These are phyloP conservation scores for Vitis amurensis DNA, from an alignment of 164 flowering plant species.

Conservation along the genomic window DNA sequence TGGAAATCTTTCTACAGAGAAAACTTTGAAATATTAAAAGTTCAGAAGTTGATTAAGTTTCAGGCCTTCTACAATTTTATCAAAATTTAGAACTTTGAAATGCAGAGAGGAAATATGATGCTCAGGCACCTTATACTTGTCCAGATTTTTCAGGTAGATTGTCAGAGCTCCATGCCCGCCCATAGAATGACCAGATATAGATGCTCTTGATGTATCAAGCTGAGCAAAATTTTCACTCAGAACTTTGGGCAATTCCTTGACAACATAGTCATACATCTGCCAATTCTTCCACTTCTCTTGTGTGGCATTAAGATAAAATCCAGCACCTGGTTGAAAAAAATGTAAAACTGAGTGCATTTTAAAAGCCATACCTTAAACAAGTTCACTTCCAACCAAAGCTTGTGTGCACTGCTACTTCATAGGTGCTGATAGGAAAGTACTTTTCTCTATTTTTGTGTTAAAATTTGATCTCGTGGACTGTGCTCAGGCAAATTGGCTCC, in stretches of 20 bases:
- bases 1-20: background rate
- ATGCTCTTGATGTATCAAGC: conserved; percentile 85
- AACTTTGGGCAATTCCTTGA: conserved; percentile 85
- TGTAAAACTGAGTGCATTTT: too few relatives aligned
- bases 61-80: background rate
- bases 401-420: background rate
- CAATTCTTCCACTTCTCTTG: conserved; percentile 99
- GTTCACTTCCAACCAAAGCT: background rate
- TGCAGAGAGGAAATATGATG: background rate
- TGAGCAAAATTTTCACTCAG: conserved; percentile 71
- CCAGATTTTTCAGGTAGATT: conserved; percentile 86
- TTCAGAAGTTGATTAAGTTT: background rate
- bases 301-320: conserved; percentile 96
- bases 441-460: background rate
- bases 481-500: background rate
- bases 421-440: background rate
- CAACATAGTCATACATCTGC: conserved; percentile 98
- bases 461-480: background rate
- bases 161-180: conserved; percentile 99
- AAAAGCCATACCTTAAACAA: background rate
- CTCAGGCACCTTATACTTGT: conserved; percentile 81
- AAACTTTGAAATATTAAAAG: background rate
- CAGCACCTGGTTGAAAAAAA: conserved; percentile 70
- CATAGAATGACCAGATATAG: conserved; percentile 96
- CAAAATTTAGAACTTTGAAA: background rate